Base-by-base conservation (phyloP, 495 filamentous ascomycete genomes). In the Penicillium lividum region DNA sequence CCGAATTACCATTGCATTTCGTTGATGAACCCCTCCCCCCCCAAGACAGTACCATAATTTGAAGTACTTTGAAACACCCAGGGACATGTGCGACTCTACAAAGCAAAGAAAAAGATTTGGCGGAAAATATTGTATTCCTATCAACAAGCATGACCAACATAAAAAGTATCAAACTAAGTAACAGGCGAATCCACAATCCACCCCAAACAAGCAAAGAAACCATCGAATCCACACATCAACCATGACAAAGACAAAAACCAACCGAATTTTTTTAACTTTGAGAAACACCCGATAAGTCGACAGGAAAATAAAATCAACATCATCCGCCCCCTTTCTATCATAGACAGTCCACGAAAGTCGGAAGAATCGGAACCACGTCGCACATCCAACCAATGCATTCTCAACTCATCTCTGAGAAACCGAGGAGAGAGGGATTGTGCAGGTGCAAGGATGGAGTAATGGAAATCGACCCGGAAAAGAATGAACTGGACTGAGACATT, bases 401-500 rank as follows among this genome's bases (percentile, higher is more conserved):
- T n/a, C 10, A 50, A 50, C 5, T n/a, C 7, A 33, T 1, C 15
- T 28, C 5, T 2, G 7, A 33, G 9, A 33, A 50, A n/a, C 28
- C 27, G 47, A 34, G 40, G 5, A 52, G 5, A 22, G 34, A 51
- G 16, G 18, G 25, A 16, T 29, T n/a, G 15, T 13, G 30, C 47
- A 59, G 51, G 22, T 1, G 1, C 29, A 46, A 40, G 40, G 18
- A 40, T 29, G 34, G 54, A 44, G 11, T 4, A 33, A 28, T 29
- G 45, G 27, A 45, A 15, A 16, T 3, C 5, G 15, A 40, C n/a
- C 38, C 34, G 33, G 50, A 54, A 57, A 61, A 48, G 58, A 64
- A 59, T 56, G 49, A 53, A 67, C 52, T 64, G 58, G 60, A 56
- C 56, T 30, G 56, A 55, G 36, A 55, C 34, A 53, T 55, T 46